Percentiles rank a stretch among this genome's conserved stretches.
Conservation (phyloP, 2,329 filamentous ascomycete species). For the Pseudocercospora cruenta region DNA sequence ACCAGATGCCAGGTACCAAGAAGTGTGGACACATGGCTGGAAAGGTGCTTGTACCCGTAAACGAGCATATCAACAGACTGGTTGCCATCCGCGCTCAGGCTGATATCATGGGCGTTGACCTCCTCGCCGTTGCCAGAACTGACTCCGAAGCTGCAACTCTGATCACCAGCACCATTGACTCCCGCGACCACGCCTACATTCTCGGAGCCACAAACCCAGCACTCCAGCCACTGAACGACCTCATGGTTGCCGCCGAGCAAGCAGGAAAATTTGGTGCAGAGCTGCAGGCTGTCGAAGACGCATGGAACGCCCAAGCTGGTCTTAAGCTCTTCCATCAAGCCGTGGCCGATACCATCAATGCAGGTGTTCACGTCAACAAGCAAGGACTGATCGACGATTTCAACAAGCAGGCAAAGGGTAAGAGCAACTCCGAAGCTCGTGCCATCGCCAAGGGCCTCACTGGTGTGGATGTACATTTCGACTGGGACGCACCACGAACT, state of each 20-base stretch:
- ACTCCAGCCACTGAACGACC: constrained; percentile 81
- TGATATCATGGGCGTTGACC: constrained; percentile 94
- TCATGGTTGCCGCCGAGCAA: constrained; percentile 85
- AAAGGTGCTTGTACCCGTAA: constrained; percentile 94
- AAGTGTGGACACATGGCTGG: constrained; percentile 99
- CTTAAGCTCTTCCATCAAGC: constrained; percentile 91
- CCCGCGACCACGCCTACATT: constrained; percentile 93
- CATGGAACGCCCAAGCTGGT: constrained; percentile 76
- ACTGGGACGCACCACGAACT: constrained; percentile 93
- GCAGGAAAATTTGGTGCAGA: constrained; percentile 78
- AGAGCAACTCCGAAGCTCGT: constrained; percentile 81
- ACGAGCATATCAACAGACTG: constrained; percentile 96
- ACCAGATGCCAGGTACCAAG: constrained; percentile 97
- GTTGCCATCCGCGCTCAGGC: constrained; percentile 96
- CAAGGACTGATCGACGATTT: constrained; percentile 69
- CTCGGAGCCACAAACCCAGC: constrained; percentile 83
- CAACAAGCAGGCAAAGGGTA: constrained; percentile 70
- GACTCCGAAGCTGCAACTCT: constrained; percentile 97
- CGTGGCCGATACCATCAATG: constrained; percentile 79
- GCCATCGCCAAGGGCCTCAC: constrained; percentile 76
- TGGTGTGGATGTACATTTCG: constrained; percentile 82
- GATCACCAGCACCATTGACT: constrained; percentile 94
- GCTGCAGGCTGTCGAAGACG: constrained; percentile 89
- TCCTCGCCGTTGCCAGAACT: constrained; percentile 88
- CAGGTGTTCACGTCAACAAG: constrained; percentile 70